These are phyloP conservation scores for Selenicereus undatus DNA, from an alignment of 148 eudicot species.

Conservation along the genomic window DNA sequence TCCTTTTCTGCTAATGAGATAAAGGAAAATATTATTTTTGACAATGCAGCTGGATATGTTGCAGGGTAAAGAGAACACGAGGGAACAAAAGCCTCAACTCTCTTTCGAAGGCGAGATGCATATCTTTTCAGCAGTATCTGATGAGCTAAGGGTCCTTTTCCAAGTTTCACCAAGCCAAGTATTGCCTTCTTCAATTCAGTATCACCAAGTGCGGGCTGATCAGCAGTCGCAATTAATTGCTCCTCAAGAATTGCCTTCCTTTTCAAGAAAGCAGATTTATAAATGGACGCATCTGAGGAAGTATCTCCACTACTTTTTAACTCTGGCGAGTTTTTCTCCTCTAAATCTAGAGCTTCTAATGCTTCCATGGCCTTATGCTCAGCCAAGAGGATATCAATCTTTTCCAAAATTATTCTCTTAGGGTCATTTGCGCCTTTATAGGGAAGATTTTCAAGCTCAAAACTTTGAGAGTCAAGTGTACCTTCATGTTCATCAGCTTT, in stretches of 20 bases:
- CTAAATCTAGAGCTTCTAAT: slow-evolving; percentile 63
- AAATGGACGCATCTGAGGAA: slow-evolving; percentile 47
- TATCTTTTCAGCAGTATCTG: slow-evolving; percentile 71
- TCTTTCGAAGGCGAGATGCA: slow-evolving; percentile 60
- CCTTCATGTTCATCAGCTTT: slow-evolving; percentile 46
- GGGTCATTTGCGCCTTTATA: slow-evolving; percentile 37
- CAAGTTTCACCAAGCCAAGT: slow-evolving; percentile 61
- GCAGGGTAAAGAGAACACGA: slow-evolving; percentile 65
- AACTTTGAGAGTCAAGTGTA: slow-evolving; percentile 35
- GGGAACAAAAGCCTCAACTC: slow-evolving; percentile 66
- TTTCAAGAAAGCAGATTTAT: slow-evolving; percentile 56
- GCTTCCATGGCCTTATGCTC: slow-evolving; percentile 83
- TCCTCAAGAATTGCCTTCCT: slow-evolving; percentile 65
- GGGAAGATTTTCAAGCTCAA: slow-evolving; percentile 35
- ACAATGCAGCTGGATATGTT: slow-evolving; percentile 76
- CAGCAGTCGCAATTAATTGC: slow-evolving; percentile 58
- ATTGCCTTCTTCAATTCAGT: slow-evolving; percentile 64
- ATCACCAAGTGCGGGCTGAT: slow-evolving; percentile 54
- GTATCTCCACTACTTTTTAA: slow-evolving; percentile 51
- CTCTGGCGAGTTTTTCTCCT: slow-evolving; percentile 61
- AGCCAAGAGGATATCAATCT: slow-evolving; percentile 63
- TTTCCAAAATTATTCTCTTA: slow-evolving; percentile 54
- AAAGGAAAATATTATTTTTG: slow-evolving; percentile 72
- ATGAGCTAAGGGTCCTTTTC: slow-evolving; percentile 80
- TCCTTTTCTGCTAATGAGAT: slow-evolving; percentile 68